phyloP scores from a whole-genome alignment of 192 early-diverging fungal genomes.

The Linnemannia hyalina region DNA sequence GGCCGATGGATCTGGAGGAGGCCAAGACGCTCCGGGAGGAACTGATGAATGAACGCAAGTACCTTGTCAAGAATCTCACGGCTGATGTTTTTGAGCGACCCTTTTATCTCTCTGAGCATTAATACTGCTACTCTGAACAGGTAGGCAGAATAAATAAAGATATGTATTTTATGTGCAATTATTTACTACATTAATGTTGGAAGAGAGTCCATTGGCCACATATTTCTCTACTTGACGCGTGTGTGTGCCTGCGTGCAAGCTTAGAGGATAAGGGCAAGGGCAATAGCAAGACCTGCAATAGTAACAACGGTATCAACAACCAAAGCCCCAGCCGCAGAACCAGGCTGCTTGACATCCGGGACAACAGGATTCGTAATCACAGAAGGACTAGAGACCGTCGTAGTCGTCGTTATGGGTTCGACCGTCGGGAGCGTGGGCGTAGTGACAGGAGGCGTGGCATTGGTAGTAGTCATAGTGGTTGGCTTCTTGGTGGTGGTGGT shows the following conservation, averaged over 20 bases:
- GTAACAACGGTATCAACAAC: not conserved
- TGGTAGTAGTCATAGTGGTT: not conserved
- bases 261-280: not conserved
- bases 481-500: not conserved
- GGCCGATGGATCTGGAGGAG: conserved; percentile 18
- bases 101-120: conserved; percentile 32
- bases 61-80: conserved; percentile 8
- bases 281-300: not conserved
- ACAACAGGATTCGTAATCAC: not conserved
- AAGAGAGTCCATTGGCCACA: too few relatives aligned
- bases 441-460: not conserved
- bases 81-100: conserved; percentile 20
- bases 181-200: too few relatives aligned
- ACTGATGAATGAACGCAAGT: conserved; percentile 26
- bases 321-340: not conserved
- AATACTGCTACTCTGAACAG: not conserved
- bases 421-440: not conserved
- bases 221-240: too few relatives aligned
- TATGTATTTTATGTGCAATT: too few relatives aligned
- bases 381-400: not conserved
- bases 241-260: too few relatives aligned
- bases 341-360: not conserved
- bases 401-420: not conserved
- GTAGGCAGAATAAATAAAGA: too few relatives aligned
- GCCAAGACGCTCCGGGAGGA: conserved; percentile 8